Base-by-base conservation (phyloP, 2,329 filamentous ascomycete genomes). In the Colletotrichum filicis region DNA sequence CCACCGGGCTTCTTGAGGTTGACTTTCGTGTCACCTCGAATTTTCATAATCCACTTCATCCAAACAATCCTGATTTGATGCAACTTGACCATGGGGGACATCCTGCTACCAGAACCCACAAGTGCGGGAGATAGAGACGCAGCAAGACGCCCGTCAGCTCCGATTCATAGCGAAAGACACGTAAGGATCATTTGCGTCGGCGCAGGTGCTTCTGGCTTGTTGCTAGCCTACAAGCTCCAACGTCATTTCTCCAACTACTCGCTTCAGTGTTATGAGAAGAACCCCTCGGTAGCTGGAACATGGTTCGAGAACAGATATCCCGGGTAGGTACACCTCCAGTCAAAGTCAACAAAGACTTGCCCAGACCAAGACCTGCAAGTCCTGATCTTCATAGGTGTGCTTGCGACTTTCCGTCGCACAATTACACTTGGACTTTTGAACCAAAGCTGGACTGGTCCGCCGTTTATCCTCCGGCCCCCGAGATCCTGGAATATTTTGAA, bases 371-470 rank as follows among this genome's bases (percentile, higher is more conserved):
- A 6, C 16, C 32, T 7, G 24, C 12, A 19, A 16, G 6, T 26
- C 3, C 57, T 66, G 32, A 52, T 19, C 28, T 24, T 26, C 22
- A 1, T 58, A 81, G 80, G 53, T 86, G 85, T 77, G 85, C 84
- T 5, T 87, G 85, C 74, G 87, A 90, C 67, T 83, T 89, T 0
- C 87, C 86, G 1, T 82, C 86, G 0, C 87, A 88, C 76, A 87
- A 86, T 75, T 89, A 89, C 79, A 86, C 84, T 0, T 87, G 82
- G 79, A 84, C 82, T 8, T 88, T 87, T 65, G 85, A 87, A 75
- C 85, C 84, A 2, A 92, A 92, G 77, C 86, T 85, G 9, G 84
- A 86, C 57, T 92, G 91, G 90, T 85, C 86, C n/a, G 80, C 81
- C 4, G 80, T 84, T 0, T 87, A 87, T 72, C 79, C 85, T 1